Evolutionary conservation across 106 monocot genomes (phyloP).

Genomic region (Dioscorea zingiberensis): DNA sequence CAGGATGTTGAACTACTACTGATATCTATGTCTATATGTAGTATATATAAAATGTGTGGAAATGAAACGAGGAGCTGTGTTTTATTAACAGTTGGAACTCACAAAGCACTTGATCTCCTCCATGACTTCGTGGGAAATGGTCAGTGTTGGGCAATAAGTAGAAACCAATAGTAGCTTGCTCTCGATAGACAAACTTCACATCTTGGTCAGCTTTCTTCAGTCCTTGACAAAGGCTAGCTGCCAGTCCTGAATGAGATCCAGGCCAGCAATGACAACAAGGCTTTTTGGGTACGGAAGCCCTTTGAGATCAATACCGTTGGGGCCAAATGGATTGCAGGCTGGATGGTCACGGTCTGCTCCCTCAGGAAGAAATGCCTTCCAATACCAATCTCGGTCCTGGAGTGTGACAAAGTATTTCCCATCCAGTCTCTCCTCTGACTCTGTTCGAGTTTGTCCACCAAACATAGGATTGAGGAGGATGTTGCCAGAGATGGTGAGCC

Average conservation of each 20-base stretch:
- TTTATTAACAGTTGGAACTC: slow-evolving; percentile 41
- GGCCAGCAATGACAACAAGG: slow-evolving; percentile 72
- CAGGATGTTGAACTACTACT: neutral
- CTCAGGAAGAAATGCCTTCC: slow-evolving; percentile 92
- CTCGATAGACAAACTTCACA: slow-evolving; percentile 58
- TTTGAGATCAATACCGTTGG: slow-evolving; percentile 38
- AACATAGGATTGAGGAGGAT: slow-evolving; percentile 93
- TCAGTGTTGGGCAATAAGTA: slow-evolving; percentile 91
- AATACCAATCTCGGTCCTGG: slow-evolving; percentile 91
- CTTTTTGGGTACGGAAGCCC: slow-evolving; percentile 60
- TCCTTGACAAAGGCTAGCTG: slow-evolving; percentile 68
- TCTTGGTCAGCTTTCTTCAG: slow-evolving; percentile 53
- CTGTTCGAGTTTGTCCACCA: slow-evolving; percentile 57
- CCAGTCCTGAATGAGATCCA: slow-evolving; percentile 69
- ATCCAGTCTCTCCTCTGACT: slow-evolving; percentile 61
- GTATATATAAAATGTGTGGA: slow-evolving; percentile 2
- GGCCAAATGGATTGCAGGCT: slow-evolving; percentile 85
- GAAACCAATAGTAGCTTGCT: slow-evolving; percentile 85
- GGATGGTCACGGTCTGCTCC: slow-evolving; percentile 80
- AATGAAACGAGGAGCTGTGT: neutral
- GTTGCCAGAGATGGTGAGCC: slow-evolving; percentile 51
- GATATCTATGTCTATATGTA: slow-evolving; percentile 4
- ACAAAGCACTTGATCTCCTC: slow-evolving; percentile 83
- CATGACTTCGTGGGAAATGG: slow-evolving; percentile 84
- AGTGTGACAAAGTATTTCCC: slow-evolving; percentile 92